A percentile compares a stretch with the other conserved stretches of the same genome.
These are phyloP conservation scores for Dipteronia dyeriana DNA, from an alignment of 345 rosid genomes.

Conservation along the genomic window DNA sequence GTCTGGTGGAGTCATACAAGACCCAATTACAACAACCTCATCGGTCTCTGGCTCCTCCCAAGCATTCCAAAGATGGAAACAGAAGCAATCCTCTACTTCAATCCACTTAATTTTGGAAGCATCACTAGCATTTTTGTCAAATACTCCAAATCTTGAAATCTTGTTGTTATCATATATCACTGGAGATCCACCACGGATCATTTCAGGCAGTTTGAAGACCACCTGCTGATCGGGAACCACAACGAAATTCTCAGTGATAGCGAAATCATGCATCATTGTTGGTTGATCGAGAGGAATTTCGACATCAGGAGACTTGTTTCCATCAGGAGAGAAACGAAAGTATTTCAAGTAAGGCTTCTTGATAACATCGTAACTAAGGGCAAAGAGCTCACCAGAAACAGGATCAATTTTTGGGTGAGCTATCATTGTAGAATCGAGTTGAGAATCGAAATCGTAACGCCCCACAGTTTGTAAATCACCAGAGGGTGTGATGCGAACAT, in stretches of 20 bases:
- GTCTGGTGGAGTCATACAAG: slow-evolving; percentile 88
- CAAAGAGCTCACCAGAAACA: slow-evolving; percentile 61
- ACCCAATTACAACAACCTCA: slow-evolving; percentile 83
- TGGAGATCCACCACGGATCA: slow-evolving; percentile 85
- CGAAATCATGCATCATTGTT: slow-evolving; percentile 92
- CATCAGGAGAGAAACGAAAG: slow-evolving; percentile 66
- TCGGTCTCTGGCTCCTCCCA: slow-evolving; percentile 90
- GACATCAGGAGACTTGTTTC: slow-evolving; percentile 63
- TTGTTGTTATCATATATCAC: slow-evolving; percentile 77
- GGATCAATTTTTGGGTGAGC: slow-evolving; percentile 95
- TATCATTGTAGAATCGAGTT: slow-evolving; percentile 71
- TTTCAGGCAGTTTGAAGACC: slow-evolving; percentile 75
- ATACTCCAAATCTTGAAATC: slow-evolving; percentile 69
- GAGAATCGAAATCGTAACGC: slow-evolving; percentile 63
- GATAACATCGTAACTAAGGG: slow-evolving; percentile 81
- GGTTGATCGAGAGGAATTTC: slow-evolving; percentile 69
- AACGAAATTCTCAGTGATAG: slow-evolving; percentile 73
- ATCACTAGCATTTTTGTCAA: slow-evolving; percentile 58
- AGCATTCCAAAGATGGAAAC: slow-evolving; percentile 94
- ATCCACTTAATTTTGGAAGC: slow-evolving; percentile 58
- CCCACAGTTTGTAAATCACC: slow-evolving; percentile 73
- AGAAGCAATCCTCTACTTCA: slow-evolving; percentile 80
- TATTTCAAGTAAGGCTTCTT: slow-evolving; percentile 74
- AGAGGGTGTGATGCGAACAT: slow-evolving; percentile 53
- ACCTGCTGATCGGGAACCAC: slow-evolving; percentile 89